These are phyloP conservation scores for Naganishia vaughanmartiniae DNA, from an alignment of 768 basidiomycete genomes.

Conservation along the genomic window DNA sequence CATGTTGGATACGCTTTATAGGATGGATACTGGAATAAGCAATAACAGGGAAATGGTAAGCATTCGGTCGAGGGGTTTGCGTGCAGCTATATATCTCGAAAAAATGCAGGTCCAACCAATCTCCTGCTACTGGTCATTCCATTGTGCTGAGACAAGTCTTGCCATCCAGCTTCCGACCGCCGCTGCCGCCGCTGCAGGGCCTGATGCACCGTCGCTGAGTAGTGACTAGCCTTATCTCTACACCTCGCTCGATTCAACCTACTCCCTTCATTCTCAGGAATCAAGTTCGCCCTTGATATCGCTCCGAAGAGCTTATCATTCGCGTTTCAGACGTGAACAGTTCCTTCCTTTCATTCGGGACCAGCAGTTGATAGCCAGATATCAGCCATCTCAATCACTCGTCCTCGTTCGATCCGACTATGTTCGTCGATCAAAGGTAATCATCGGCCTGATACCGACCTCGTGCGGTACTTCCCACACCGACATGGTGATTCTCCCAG, in stretches of 20 bases:
- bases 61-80: background rate
- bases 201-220: background rate
- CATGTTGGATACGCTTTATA: constrained; percentile 16
- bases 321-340: background rate
- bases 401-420: background rate
- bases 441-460: no score
- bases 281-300: background rate
- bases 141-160: constrained; percentile 16
- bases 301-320: background rate
- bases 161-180: background rate
- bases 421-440: no score
- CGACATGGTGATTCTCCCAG: background rate
- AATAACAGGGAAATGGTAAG: background rate
- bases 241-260: background rate
- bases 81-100: background rate
- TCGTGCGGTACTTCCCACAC: background rate
- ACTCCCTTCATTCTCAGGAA: background rate
- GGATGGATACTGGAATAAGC: background rate
- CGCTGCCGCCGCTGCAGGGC: background rate
- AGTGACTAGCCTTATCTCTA: background rate
- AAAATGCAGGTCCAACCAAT: background rate
- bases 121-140: background rate
- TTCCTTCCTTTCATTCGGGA: background rate
- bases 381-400: background rate
- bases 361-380: background rate